Evolutionary conservation across 129 eudicot genomes (phyloP), one percentile per base, ranked within the genome.

Genomic region (Flaveria linearis): DNA sequence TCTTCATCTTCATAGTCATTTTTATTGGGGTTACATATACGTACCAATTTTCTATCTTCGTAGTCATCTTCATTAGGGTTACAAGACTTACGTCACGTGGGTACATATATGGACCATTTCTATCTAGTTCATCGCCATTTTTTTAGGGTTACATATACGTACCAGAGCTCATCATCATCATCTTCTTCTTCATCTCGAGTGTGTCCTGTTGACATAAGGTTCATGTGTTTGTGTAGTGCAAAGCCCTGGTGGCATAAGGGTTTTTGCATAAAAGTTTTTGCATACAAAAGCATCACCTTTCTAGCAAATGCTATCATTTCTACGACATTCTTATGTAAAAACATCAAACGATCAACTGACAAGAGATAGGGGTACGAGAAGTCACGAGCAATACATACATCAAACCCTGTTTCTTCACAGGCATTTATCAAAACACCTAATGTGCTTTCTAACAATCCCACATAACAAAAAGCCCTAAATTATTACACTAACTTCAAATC

Each of bases 341-440:
- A 28, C 69, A 63, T 11, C 45, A 30, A 25, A 28, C 3, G 33
- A 28, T 28, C 33, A 28, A 28, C 33, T 28, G 33, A 28, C 33
- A 28, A 28, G 33, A 22, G 14, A 61, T 3, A 61, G 41, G 68
- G 15, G 66, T 60, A 3, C 66, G 23, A 60, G n/a, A 60, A 11
- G n/a, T 60, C 41, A 60, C 41, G 33, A 60, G 26, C 2, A 60
- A 60, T 12, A 7, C 63, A 50, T 50, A 28, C 13, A 71, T 16
- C 36, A 57, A 58, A 73, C 13, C 18, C 8, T 13, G 5, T 73
- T 39, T 72, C 10, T 52, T 33, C 65, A 72, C 18, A 72, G 52
- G 67, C 67, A 72, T n/a, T 55, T 47, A 55, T 53, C 76, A n/a
- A 39, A 52, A 72, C 78, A 74, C 70, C 46, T 61, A 9, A 14